Conservation (phyloP, 139 green algal genomes). For the Penium margaritaceum region DNA sequence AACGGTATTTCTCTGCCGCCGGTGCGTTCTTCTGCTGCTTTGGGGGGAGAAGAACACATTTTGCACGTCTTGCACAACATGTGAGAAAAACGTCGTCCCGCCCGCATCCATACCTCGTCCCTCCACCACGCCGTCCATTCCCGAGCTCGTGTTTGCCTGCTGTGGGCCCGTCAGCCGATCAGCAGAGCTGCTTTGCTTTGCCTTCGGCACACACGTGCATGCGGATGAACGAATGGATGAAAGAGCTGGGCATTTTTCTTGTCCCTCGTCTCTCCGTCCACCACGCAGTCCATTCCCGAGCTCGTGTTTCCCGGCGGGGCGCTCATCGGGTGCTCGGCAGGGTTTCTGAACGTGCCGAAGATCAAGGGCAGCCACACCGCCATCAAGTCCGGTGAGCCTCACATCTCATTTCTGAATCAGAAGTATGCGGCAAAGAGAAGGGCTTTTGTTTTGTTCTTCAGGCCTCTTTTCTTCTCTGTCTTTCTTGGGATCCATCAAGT, state of each 20-base stretch:
- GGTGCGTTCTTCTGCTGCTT: no score
- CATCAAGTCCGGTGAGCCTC: conserved; percentile 60
- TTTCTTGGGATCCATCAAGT: neutral
- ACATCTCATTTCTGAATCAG: neutral
- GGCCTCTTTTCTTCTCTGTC: no score
- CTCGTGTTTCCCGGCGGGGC: conserved; percentile 81
- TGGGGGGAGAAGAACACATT: no score
- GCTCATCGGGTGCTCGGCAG: conserved; percentile 80
- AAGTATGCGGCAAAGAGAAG: neutral
- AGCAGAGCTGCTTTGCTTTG: conserved; percentile 69
- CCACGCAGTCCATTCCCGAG: conserved; percentile 74
- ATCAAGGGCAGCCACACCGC: conserved; percentile 91
- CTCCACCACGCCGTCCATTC: conserved; percentile 80
- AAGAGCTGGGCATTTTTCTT: no score
- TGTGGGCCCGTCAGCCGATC: conserved; percentile 82
- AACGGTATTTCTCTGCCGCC: no score
- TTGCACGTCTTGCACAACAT: no score
- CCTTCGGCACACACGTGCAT: neutral
- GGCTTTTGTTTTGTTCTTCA: neutral
- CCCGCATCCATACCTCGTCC: no score
- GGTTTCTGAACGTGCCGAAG: conserved; percentile 86
- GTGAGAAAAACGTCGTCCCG: no score
- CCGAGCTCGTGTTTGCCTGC: conserved; percentile 74
- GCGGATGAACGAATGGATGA: neutral
- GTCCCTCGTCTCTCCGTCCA: neutral